Evolutionary conservation across 2,329 filamentous ascomycete genomes (phyloP), one percentile per base, ranked within the genome.

Genomic region (Epicoccum nigrum): DNA sequence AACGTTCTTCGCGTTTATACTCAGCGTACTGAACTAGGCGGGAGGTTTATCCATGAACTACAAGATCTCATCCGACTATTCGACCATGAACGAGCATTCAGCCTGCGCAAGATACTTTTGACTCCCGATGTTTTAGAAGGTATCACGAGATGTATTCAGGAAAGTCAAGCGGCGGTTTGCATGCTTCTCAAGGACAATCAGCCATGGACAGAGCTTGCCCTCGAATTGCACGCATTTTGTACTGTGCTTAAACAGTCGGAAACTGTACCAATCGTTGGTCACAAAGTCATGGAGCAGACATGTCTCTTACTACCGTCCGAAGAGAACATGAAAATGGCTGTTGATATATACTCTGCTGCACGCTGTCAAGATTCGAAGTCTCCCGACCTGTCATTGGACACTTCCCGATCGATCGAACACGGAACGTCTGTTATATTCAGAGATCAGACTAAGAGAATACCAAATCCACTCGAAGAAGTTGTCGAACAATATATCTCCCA

Each of bases 171-270:
- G 19, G 59, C 58, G 4, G 31, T 69, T 15, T 34, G 39, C 7
- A 45, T 43, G 8, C 61, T 65, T n/a, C 61, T 70, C 1, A 43
- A 56, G 1, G 41, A 33, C 12, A 33, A 35, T 2, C 17, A 56
- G 27, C 30, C 56, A 19, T 68, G 65, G 65, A 55, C 35, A 28
- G 44, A 60, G 20, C 42, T 65, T 11, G 51, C 54, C 3, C 15
- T 61, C 1, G 63, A 69, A 25, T 48, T 69, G 4, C 56, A 68
- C 34, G 28, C 15, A 2, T 68, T 71, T 30, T 62, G 58, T 27
- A 30, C 16, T 3, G 38, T 30, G 2, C 11, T 69, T 3, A 63
- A 61, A 40, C 42, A 45, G 7, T 65, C 62, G 1, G 39, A 42
- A 17, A 51, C 58, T n/a, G 19, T 52, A 2, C 43, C 49, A 1